Evolutionary conservation across 768 basidiomycete species (phyloP).

Genomic region (Krasilnikovozyma curviuscula): DNA sequence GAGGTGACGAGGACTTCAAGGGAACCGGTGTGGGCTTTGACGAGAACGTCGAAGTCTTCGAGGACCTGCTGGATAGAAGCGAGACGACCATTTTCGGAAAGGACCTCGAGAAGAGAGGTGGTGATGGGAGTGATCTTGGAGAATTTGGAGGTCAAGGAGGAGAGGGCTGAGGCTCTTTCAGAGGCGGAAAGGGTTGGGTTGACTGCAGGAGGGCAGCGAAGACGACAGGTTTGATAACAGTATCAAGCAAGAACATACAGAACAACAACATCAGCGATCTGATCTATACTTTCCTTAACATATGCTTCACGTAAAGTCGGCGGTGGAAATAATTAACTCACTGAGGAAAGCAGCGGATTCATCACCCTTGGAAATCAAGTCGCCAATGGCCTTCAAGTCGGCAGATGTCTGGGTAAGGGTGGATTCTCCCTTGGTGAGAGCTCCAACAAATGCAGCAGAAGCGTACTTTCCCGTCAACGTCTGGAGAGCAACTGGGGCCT

Average conservation of each 20-base stretch:
- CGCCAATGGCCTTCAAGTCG: conserved; percentile 55
- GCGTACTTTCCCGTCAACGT: conserved; percentile 23
- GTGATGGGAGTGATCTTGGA: conserved; percentile 38
- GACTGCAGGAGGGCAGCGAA: conserved; percentile 16
- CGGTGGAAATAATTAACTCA: conserved; percentile 16
- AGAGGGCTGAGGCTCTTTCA: conserved; percentile 53
- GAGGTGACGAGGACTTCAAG: conserved; percentile 81
- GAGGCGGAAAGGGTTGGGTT: conserved; percentile 79
- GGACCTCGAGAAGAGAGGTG: conserved; percentile 71
- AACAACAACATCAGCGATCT: too few relatives aligned
- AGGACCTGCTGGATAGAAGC: conserved; percentile 68
- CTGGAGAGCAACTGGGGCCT: conserved; percentile 9
- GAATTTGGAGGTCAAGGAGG: conserved; percentile 37
- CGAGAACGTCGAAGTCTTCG: conserved; percentile 74
- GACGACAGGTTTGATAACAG: too few relatives aligned
- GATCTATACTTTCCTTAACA: too few relatives aligned
- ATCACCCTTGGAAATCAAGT: conserved; percentile 45
- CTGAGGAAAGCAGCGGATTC: conserved; percentile 50
- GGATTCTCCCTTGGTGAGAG: conserved; percentile 57
- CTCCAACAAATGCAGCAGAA: conserved; percentile 19
- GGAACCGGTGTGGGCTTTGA: conserved; percentile 78
- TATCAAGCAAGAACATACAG: too few relatives aligned
- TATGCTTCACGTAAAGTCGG: too few relatives aligned
- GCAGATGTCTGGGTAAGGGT: conserved; percentile 66
- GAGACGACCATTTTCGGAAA: conserved; percentile 84